Evolutionary conservation across 2,329 filamentous ascomycete species (phyloP).

Genomic region (Epichloe glyceriae): DNA sequence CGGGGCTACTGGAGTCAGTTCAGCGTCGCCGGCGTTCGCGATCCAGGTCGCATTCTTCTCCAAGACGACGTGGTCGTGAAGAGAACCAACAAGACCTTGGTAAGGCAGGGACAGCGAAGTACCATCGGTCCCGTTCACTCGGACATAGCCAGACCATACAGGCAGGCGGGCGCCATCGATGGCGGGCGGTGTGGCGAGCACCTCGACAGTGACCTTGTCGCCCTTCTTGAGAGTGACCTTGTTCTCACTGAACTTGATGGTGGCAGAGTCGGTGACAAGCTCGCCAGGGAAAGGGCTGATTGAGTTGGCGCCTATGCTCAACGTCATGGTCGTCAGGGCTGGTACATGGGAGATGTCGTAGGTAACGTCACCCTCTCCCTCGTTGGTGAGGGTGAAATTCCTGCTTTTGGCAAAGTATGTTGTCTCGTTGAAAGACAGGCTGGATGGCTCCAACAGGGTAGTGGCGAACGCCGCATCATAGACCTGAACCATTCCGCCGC

Average conservation of each 20-base stretch:
- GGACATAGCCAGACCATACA: slow-evolving; percentile 30
- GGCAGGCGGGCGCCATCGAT: slow-evolving; percentile 21
- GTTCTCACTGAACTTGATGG: slow-evolving; percentile 2
- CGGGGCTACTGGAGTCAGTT: neutral
- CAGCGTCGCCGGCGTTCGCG: neutral
- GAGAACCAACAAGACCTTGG: slow-evolving; percentile 19
- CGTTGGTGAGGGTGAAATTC: slow-evolving; percentile 40
- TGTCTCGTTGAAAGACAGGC: slow-evolving; percentile 47
- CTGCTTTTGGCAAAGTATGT: slow-evolving; percentile 13
- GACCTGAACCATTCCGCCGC: slow-evolving; percentile 31
- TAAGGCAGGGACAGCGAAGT: slow-evolving; percentile 25
- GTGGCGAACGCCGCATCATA: slow-evolving; percentile 41
- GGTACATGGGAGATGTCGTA: slow-evolving; percentile 35
- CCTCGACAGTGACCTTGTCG: neutral
- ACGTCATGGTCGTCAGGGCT: slow-evolving; percentile 38
- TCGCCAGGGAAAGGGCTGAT: slow-evolving; percentile 28
- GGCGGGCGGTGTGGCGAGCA: slow-evolving; percentile 23
- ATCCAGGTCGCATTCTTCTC: neutral
- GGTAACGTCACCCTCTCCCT: slow-evolving; percentile 30
- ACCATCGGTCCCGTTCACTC: slow-evolving; percentile 23
- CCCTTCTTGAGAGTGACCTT: neutral
- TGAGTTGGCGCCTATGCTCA: slow-evolving; percentile 15
- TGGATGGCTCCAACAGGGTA: slow-evolving; percentile 35
- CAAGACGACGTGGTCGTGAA: slow-evolving; percentile 4
- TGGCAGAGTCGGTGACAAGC: slow-evolving; percentile 24